Base-by-base conservation (phyloP, 1,139 yeast genomes). In the Suhomyces guaymorum region DNA sequence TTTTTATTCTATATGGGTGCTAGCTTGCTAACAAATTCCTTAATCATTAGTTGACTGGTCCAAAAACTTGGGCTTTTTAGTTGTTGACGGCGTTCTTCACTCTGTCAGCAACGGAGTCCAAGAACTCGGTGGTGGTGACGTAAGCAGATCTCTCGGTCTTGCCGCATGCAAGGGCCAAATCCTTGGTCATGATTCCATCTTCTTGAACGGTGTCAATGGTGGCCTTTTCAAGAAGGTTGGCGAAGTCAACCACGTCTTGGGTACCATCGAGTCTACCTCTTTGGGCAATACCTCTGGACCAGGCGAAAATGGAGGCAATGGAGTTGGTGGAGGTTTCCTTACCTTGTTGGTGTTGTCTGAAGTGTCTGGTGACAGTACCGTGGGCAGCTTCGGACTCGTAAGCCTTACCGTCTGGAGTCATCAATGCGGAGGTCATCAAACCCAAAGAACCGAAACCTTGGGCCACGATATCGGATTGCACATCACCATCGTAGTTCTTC, bases 401-500 rank as follows among this genome's bases (percentile, higher is more conserved):
- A 19, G 96, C 84, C 69, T 85, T 86, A 34, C 97, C 97, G 64
- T 90, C 96, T 32, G 97, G 96, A 22, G 97, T 82, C 63, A 88
- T 78, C 49, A 90, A 78, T 33, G 88, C 95, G 9, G 97, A 90
- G 23, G 97, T 89, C 97, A 90, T 90, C 54, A 90, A 76, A 35
- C 97, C 97, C 48, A 90, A 75, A 17, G 97, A 89, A 26, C 97
- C 97, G 56, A 89, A 90, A 24, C 97, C 97, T 69, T 90, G 97
- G 26, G 97, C 97, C 42, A 90, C 96, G 54, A 90, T 87, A 61
- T 90, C 97, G 19, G 95, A 84, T 68, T 89, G 95, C 41, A 90
- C 97, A 58, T 90, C 97, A 62, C 97, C 97, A 59, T 90, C 97
- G 66, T 90, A 90, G 72, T 90, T 90, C 73, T 90, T 90, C 80